Conservation (phyloP, 768 basidiomycete genomes). For the Naganishia randhawae region DNA sequence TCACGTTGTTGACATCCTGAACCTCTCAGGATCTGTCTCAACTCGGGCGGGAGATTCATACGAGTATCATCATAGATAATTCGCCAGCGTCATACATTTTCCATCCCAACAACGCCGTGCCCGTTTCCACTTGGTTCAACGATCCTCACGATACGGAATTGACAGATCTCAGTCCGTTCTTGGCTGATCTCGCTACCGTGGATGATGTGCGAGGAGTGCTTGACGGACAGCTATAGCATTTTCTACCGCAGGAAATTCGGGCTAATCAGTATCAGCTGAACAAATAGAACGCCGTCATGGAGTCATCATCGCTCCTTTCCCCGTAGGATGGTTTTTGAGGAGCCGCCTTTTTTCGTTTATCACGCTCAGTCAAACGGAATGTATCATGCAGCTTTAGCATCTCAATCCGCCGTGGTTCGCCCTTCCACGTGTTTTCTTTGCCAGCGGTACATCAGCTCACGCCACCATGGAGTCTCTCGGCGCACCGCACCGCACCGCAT, state of each 20-base stretch:
- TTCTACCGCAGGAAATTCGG: background rate
- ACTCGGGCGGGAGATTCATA: slow-evolving; percentile 84
- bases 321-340: too few species aligned
- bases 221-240: slow-evolving; percentile 58
- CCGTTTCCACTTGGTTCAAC: slow-evolving; percentile 99
- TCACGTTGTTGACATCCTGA: background rate
- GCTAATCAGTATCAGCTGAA: background rate
- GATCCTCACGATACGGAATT: slow-evolving; percentile 97
- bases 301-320: too few species aligned
- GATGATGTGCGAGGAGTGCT: slow-evolving; percentile 88
- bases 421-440: too few species aligned
- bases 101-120: slow-evolving; percentile 98
- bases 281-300: background rate
- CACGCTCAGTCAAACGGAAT: too few species aligned
- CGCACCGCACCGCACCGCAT: background rate
- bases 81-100: slow-evolving; percentile 99
- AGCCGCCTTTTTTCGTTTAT: too few species aligned
- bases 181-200: slow-evolving; percentile 76
- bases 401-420: background rate
- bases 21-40: slow-evolving; percentile 84
- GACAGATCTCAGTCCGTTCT: slow-evolving; percentile 90
- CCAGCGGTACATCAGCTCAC: too few species aligned
- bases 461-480: background rate
- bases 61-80: slow-evolving; percentile 97
- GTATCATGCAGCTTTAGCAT: background rate